Percentiles rank a stretch among this genome's conserved stretches.
Conservation (phyloP, 2,329 filamentous ascomycete genomes). For the Tolypocladium capitatum region DNA sequence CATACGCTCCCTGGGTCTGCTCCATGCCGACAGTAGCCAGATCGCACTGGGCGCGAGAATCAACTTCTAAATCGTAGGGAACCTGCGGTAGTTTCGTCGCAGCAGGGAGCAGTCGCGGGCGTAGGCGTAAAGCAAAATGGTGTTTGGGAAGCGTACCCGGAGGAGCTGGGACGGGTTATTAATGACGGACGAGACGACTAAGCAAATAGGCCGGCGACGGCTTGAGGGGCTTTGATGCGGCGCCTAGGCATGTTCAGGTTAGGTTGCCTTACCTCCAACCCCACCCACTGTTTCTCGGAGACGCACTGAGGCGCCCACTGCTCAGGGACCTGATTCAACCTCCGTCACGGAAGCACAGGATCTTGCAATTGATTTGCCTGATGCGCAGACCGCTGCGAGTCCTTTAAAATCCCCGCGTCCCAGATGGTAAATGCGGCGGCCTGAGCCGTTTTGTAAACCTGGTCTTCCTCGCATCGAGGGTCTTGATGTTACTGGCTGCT, state of each 20-base stretch:
- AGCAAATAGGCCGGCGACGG: not conserved
- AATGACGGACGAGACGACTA: conserved; percentile 4
- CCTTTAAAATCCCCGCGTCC: too few species aligned
- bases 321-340: not conserved
- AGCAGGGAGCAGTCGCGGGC: not conserved
- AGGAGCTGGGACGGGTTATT: conserved; percentile 8
- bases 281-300: not conserved
- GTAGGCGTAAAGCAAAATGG: not conserved
- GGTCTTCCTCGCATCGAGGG: not conserved
- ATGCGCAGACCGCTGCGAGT: too few species aligned
- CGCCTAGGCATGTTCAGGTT: not conserved
- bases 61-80: not conserved
- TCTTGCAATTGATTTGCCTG: too few species aligned
- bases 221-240: not conserved
- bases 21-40: conserved; percentile 7
- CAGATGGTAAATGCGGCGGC: too few species aligned
- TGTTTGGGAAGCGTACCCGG: conserved; percentile 1
- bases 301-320: not conserved
- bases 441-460: not conserved
- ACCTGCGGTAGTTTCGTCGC: not conserved
- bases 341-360: too few species aligned
- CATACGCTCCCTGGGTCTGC: conserved; percentile 5
- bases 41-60: conserved; percentile 3
- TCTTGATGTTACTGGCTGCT: too few species aligned
- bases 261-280: not conserved